These are phyloP conservation scores for Pythium dissimile DNA, from an alignment of 352 stramenopile genomes.

Conservation along the genomic window DNA sequence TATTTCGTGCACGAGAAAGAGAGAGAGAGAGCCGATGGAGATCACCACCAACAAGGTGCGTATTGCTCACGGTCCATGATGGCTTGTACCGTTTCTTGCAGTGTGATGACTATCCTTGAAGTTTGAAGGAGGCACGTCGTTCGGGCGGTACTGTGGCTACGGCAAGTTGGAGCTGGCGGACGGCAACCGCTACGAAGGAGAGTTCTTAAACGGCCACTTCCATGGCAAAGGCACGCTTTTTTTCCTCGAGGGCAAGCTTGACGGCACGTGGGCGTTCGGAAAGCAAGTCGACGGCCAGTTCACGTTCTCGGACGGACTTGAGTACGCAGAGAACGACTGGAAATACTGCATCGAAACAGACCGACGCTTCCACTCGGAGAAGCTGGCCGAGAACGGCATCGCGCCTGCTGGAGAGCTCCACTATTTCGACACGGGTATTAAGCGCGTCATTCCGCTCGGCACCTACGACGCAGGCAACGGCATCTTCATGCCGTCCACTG, in stretches of 20 bases:
- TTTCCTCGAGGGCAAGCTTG: constrained; percentile 63
- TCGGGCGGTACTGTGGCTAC: constrained; percentile 57
- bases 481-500: constrained; percentile 64
- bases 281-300: constrained; percentile 79
- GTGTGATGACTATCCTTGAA: too few species aligned
- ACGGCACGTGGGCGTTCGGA: constrained; percentile 62
- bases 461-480: constrained; percentile 76
- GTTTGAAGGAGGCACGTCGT: constrained; percentile 58
- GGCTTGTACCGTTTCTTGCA: too few species aligned
- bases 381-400: constrained; percentile 47
- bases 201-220: constrained; percentile 79
- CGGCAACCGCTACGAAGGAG: constrained; percentile 72
- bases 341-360: constrained; percentile 59
- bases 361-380: constrained; percentile 71
- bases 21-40: constrained; percentile 5
- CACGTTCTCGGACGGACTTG: constrained; percentile 71
- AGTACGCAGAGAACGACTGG: constrained; percentile 62
- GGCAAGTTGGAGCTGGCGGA: constrained; percentile 54
- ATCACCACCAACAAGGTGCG: constrained; percentile 18
- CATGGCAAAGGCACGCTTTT: constrained; percentile 70
- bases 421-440: constrained; percentile 69
- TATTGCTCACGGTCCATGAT: too few species aligned
- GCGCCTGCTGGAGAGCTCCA: constrained; percentile 53
- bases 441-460: constrained; percentile 58
- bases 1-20: too few species aligned